Evolutionary conservation across 176 grass and related monocot genomes (phyloP).

Genomic region (Zoysia japonica): DNA sequence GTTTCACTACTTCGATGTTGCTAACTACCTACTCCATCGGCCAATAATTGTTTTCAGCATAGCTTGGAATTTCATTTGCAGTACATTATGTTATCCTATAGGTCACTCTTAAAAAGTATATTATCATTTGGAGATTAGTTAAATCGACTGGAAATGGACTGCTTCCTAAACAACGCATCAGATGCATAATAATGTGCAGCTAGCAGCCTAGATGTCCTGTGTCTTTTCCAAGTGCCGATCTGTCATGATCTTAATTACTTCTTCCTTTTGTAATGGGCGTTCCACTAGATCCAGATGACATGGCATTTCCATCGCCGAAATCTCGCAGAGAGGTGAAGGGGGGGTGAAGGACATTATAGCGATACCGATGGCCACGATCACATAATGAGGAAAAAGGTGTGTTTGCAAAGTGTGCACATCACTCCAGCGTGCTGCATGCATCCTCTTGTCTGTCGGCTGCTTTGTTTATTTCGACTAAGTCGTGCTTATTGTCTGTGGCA

Average conservation of each 20-base stretch:
- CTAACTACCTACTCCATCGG: not conserved
- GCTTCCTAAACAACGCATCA: not conserved
- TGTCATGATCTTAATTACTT: not conserved
- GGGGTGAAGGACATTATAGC: not conserved
- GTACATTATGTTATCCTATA: not conserved
- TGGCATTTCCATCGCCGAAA: not conserved
- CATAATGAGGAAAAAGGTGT: conserved; percentile 1
- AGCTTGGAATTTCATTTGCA: too few species aligned
- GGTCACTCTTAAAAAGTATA: not conserved
- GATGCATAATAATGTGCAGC: not conserved
- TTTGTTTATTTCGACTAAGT: too few species aligned
- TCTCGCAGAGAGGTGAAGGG: not conserved
- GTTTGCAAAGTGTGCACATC: not conserved
- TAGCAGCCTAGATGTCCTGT: too few species aligned
- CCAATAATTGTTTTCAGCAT: not conserved
- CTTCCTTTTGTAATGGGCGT: not conserved
- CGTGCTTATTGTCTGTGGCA: too few species aligned
- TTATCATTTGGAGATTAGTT: not conserved
- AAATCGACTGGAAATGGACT: not conserved
- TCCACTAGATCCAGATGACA: conserved; percentile 11
- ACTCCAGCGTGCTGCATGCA: too few species aligned
- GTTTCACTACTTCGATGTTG: not conserved
- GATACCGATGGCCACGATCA: conserved; percentile 22
- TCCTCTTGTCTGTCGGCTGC: too few species aligned
- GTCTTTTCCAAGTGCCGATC: not conserved